Conservation (phyloP, 805 yeast genomes). For the Yamadazyma scolyti region DNA sequence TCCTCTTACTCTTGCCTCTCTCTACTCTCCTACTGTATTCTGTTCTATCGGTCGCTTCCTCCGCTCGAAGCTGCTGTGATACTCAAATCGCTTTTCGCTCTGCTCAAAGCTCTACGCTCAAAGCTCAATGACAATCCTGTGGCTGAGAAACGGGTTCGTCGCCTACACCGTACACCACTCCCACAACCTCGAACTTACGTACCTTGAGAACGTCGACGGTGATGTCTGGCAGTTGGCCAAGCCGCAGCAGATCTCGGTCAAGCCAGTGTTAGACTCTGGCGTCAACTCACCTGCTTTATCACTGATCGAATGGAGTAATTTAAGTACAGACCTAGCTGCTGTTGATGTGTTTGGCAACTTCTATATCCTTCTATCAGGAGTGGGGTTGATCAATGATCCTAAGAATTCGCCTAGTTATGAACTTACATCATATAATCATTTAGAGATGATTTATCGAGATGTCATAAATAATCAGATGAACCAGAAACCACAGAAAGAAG, state of each 20-base stretch:
- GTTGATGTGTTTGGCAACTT: constrained; percentile 69
- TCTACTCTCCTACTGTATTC: too few species aligned
- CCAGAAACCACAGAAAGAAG: constrained; percentile 11
- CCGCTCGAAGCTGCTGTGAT: constrained; percentile 1
- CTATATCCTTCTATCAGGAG: constrained; percentile 40
- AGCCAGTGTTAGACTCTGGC: constrained; percentile 22
- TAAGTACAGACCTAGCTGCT: constrained; percentile 79
- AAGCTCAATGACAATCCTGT: constrained; percentile 50
- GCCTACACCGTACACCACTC: constrained; percentile 54
- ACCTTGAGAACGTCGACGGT: constrained; percentile 73
- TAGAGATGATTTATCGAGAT: constrained; percentile 49
- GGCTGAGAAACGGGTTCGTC: constrained; percentile 84
- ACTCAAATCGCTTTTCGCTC: not conserved
- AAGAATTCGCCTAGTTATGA: constrained; percentile 34
- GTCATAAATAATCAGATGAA: constrained; percentile 11
- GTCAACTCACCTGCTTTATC: constrained; percentile 28
- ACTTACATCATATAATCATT: constrained; percentile 40
- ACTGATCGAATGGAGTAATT: constrained; percentile 67
- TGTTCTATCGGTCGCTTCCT: not conserved
- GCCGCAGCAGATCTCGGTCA: constrained; percentile 38
- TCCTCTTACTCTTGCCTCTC: too few species aligned
- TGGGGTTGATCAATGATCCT: constrained; percentile 31
- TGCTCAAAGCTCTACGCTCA: too few species aligned
- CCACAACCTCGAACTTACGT: constrained; percentile 52
- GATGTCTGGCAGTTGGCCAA: constrained; percentile 72